Base-by-base conservation (phyloP, 768 basidiomycete species). In the Termitomyces sp. region DNA sequence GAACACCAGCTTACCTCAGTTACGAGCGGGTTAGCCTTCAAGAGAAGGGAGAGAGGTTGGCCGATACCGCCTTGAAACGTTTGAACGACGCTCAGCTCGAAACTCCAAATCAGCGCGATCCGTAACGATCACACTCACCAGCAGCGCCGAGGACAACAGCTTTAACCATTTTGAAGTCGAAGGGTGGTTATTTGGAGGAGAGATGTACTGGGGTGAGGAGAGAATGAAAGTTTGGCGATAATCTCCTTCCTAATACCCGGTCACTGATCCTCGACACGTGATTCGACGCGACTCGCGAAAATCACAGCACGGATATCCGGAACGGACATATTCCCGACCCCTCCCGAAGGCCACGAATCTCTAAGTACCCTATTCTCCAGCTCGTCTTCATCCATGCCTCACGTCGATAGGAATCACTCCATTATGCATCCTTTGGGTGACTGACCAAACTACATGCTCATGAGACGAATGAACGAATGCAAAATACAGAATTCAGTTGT, bases 61-160 rank as follows among this genome's bases (percentile, higher is more conserved):
- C 96, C 96, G 68, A 98, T 98, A 73, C 95, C 95, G 72, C 93
- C 94, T 93, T 44, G 29, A 41, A 29, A 54, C 24, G 28, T 10
- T n/a, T 5, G 62, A 10, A 54, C 57, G 44, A 34, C 26, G 52
- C 44, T 46, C 39, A 57, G 51, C 20, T 36, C 37, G 18, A 49
- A 47, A 49, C 42, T 34, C 16, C 48, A 57, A 57, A 56, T 56
- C 52, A 26, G 18, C 48, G 29, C 55, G 49, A 68, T 51, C 50
- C n/a, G 55, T 6, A 54, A 28, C 39, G 52, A 56, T 51, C 33
- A 37, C 31, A 62, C 75, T 54, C 65, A 92, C 92, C 94, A 73
- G 92, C 88, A 77, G 95, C 95, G 73, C 95, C 95, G 70, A 98
- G 94, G 64, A 98, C 94, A 70, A 92, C 93, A 78, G 85, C 92